Evolutionary conservation across 2,329 filamentous ascomycete genomes (phyloP).

Genomic region (Mycosphaerella sp.): DNA sequence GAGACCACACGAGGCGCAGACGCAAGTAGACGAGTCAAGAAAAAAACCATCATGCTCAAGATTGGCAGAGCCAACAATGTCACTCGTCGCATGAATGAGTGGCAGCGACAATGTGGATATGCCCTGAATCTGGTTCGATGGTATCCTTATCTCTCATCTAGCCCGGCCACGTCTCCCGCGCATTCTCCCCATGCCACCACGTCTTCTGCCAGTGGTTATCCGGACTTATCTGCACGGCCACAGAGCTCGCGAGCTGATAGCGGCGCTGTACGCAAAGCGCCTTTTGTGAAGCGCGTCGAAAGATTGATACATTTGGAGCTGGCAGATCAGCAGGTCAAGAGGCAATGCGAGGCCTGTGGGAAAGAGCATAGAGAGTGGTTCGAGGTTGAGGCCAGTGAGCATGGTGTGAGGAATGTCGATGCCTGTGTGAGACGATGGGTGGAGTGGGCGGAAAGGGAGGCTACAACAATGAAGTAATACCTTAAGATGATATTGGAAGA

Average conservation of each 20-base stretch:
- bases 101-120: conserved; percentile 88
- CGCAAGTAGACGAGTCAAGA: background rate
- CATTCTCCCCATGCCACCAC: conserved; percentile 2
- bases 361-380: conserved; percentile 94
- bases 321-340: conserved; percentile 52
- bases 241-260: conserved; percentile 16
- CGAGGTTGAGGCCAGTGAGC: conserved; percentile 68
- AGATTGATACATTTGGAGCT: conserved; percentile 86
- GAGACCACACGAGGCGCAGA: background rate
- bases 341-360: conserved; percentile 69
- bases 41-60: conserved; percentile 60
- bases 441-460: conserved; percentile 54
- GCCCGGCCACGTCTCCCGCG: conserved; percentile 22
- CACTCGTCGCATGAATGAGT: conserved; percentile 83
- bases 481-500: no score
- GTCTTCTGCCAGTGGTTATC: conserved; percentile 20
- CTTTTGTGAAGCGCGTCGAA: conserved; percentile 82
- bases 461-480: background rate
- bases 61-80: conserved; percentile 72
- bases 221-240: conserved; percentile 27
- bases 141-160: conserved; percentile 66
- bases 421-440: conserved; percentile 79
- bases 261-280: conserved; percentile 58
- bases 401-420: conserved; percentile 63
- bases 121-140: conserved; percentile 80